A percentile compares a stretch with the other conserved stretches of the same genome.
phyloP scores from a whole-genome alignment of 106 monocot species.

The Dactylorhiza incarnata region DNA sequence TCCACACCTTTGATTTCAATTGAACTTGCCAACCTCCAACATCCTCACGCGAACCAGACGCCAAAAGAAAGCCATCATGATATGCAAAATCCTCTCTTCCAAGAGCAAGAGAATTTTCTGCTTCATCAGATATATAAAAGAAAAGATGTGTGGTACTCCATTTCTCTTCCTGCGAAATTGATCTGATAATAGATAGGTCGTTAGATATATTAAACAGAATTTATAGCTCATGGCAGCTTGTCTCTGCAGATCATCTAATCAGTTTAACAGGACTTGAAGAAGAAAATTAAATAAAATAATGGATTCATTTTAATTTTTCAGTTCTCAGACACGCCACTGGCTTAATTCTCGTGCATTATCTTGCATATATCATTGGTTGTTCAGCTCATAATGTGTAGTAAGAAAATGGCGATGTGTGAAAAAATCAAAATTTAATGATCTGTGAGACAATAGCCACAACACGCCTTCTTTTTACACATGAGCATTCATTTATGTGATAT shows the following conservation, averaged over 20 bases:
- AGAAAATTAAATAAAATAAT: not conserved
- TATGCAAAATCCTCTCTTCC: conserved; percentile 21
- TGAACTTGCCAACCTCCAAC: conserved; percentile 79
- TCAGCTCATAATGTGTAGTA: not conserved
- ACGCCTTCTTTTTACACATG: not conserved
- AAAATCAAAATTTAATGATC: not conserved
- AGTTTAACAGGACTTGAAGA: not conserved
- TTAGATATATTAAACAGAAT: not conserved
- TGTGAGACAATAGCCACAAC: not conserved
- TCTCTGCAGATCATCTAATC: not conserved
- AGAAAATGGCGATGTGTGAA: not conserved
- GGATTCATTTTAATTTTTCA: not conserved
- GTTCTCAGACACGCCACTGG: not conserved
- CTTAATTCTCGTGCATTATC: not conserved
- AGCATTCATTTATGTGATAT: not conserved
- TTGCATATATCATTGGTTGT: not conserved
- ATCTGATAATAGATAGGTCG: conserved; percentile 14
- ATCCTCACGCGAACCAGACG: conserved; percentile 63
- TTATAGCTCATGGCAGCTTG: not conserved
- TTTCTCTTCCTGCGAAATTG: conserved; percentile 31
- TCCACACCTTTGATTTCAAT: conserved; percentile 58
- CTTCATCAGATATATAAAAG: conserved; percentile 91
- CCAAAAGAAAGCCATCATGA: conserved; percentile 41
- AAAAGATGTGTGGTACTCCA: conserved; percentile 52
- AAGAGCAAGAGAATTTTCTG: conserved; percentile 43